Percentiles rank a stretch among this genome's conserved stretches.
Conservation (phyloP, 768 basidiomycete species). For the Russula ochroleuca region DNA sequence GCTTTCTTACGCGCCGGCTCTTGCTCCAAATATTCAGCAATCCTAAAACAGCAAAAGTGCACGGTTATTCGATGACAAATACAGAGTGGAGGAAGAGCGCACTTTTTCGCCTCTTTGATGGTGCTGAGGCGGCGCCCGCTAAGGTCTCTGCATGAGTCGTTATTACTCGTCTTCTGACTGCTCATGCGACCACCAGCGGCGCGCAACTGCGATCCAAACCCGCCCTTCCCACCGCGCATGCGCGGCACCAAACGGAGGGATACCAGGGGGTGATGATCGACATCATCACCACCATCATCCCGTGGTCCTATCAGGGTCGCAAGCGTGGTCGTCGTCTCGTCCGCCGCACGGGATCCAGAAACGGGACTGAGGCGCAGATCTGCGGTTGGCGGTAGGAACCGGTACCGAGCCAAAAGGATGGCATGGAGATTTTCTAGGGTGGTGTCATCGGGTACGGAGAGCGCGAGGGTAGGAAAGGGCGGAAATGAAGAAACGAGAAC, state of each 20-base stretch:
- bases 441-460: conserved; percentile 43
- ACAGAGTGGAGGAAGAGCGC: conserved; percentile 29
- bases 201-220: conserved; percentile 93
- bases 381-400: conserved; percentile 42
- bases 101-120: conserved; percentile 96
- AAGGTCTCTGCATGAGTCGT: conserved; percentile 91
- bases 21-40: conserved; percentile 80
- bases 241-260: conserved; percentile 69
- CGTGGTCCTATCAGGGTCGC: conserved; percentile 36
- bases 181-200: conserved; percentile 98
- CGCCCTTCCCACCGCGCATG: conserved; percentile 90
- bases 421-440: conserved; percentile 41
- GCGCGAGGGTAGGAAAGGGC: conserved; percentile 54
- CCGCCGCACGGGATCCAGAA: conserved; percentile 34
- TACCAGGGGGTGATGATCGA: conserved; percentile 45
- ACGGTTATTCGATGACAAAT: background rate
- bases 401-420: conserved; percentile 45
- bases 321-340: conserved; percentile 35
- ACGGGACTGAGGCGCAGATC: conserved; percentile 43
- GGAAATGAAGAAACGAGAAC: conserved; percentile 57
- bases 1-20: conserved; percentile 80
- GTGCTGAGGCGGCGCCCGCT: conserved; percentile 87
- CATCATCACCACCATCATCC: background rate
- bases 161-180: conserved; percentile 90
- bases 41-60: conserved; percentile 39